Evolutionary conservation across 177 flowering plant genomes (phyloP).

Genomic region (Tripterygium wilfordii): DNA sequence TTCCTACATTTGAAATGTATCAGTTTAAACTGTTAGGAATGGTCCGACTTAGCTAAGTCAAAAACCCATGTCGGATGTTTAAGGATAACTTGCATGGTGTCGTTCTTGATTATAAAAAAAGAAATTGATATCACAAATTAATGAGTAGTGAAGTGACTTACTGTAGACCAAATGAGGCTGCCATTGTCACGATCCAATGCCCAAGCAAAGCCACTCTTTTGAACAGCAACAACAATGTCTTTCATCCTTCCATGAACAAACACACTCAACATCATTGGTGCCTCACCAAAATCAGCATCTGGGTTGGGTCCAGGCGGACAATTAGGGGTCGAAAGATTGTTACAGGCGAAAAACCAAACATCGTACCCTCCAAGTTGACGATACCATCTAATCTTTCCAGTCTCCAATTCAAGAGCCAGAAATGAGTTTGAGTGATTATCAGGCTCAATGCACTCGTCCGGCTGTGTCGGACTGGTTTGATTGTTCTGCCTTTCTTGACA

Average conservation of each 20-base stretch:
- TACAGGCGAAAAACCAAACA: constrained; percentile 31
- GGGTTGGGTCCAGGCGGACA: constrained; percentile 21
- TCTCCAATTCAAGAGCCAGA: constrained; percentile 27
- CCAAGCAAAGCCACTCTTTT: constrained; percentile 53
- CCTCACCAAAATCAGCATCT: constrained; percentile 6
- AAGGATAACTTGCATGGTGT: background rate
- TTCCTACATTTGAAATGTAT: constrained; percentile 16
- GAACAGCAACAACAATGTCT: constrained; percentile 37
- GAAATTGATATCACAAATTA: constrained; percentile 2
- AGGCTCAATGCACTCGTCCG: constrained; percentile 14
- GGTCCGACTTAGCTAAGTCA: background rate
- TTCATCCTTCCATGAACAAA: constrained; percentile 13
- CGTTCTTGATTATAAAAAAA: no score
- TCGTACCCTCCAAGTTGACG: constrained; percentile 44
- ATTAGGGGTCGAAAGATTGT: constrained; percentile 11
- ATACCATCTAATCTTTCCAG: constrained; percentile 37
- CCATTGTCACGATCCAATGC: constrained; percentile 35
- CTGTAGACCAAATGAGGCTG: constrained; percentile 30
- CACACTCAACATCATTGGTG: constrained; percentile 30
- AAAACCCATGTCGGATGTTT: background rate
- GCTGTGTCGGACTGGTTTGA: constrained; percentile 6
- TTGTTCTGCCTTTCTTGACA: constrained; percentile 21
- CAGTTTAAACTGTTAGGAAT: no score
- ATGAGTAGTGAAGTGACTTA: no score
- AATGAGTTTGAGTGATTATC: constrained; percentile 30